phyloP scores from a whole-genome alignment of 805 yeast genomes.

The Nakazawaea laoshanensis region DNA sequence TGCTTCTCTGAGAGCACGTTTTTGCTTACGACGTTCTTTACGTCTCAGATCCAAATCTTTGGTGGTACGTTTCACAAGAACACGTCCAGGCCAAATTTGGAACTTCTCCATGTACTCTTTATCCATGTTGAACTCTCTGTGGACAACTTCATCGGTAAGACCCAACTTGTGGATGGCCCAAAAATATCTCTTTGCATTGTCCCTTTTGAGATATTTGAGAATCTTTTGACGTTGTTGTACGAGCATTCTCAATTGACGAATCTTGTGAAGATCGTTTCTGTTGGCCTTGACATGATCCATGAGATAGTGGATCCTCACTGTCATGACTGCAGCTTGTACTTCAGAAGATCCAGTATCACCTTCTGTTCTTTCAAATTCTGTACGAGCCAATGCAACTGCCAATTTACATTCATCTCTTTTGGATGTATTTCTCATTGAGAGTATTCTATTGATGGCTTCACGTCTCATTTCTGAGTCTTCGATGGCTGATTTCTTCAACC shows the following conservation, averaged over 20 bases:
- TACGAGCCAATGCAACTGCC: conserved; percentile 56
- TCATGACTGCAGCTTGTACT: conserved; percentile 89
- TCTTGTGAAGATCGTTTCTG: conserved; percentile 66
- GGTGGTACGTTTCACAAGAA: conserved; percentile 49
- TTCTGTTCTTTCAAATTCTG: conserved; percentile 73
- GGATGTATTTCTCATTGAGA: conserved; percentile 65
- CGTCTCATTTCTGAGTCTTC: conserved; percentile 48
- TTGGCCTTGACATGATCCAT: conserved; percentile 65
- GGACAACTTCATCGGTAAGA: conserved; percentile 69
- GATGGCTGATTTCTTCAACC: conserved; percentile 19
- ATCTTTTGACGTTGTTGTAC: conserved; percentile 87
- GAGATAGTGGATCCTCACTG: conserved; percentile 70
- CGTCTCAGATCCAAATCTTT: conserved; percentile 36
- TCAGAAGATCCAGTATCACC: conserved; percentile 96
- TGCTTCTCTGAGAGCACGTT: conserved; percentile 25
- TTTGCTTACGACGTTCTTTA: conserved; percentile 38
- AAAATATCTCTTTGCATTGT: conserved; percentile 73
- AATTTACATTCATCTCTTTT: conserved; percentile 46
- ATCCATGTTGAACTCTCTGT: conserved; percentile 74
- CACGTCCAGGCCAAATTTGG: conserved; percentile 69
- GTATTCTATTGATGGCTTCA: conserved; percentile 61
- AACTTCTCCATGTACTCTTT: conserved; percentile 71
- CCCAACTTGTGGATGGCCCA: conserved; percentile 86
- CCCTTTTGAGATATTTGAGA: conserved; percentile 73
- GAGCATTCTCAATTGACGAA: conserved; percentile 66